These are phyloP conservation scores for Syzygium jambos DNA, from an alignment of 345 rosid species.

Conservation along the genomic window DNA sequence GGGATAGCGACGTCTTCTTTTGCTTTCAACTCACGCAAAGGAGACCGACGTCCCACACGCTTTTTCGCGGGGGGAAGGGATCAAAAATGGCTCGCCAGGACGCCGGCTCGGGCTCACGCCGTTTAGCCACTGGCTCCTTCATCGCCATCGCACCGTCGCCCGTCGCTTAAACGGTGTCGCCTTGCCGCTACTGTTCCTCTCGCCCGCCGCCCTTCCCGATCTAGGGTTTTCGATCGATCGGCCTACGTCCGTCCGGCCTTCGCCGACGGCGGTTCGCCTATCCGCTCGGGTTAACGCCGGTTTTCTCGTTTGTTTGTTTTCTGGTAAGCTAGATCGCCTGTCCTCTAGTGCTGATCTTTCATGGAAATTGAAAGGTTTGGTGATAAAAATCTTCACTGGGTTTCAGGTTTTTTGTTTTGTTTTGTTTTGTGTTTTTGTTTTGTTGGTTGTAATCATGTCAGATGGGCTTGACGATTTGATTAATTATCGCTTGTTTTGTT, in stretches of 20 bases:
- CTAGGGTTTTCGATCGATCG: background rate
- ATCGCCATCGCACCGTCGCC: background rate
- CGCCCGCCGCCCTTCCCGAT: background rate
- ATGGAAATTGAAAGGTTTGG: background rate
- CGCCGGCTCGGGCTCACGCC: constrained; percentile 1
- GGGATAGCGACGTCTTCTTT: background rate
- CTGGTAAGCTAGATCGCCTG: background rate
- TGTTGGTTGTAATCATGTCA: background rate
- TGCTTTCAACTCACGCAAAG: background rate
- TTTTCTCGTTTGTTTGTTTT: background rate
- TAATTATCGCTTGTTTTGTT: background rate
- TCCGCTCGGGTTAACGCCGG: background rate
- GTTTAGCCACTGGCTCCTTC: background rate
- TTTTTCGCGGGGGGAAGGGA: background rate
- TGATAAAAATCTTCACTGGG: too few relatives aligned
- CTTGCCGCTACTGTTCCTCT: background rate
- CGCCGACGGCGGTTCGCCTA: background rate
- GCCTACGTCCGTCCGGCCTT: background rate
- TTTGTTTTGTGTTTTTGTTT: background rate
- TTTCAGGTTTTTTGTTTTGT: background rate
- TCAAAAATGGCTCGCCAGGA: background rate
- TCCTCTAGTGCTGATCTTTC: background rate
- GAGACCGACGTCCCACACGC: background rate
- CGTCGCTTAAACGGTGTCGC: background rate
- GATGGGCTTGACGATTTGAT: background rate